Conservation (phyloP, 2,329 filamentous ascomycete genomes). For the Microcera coccophila region DNA sequence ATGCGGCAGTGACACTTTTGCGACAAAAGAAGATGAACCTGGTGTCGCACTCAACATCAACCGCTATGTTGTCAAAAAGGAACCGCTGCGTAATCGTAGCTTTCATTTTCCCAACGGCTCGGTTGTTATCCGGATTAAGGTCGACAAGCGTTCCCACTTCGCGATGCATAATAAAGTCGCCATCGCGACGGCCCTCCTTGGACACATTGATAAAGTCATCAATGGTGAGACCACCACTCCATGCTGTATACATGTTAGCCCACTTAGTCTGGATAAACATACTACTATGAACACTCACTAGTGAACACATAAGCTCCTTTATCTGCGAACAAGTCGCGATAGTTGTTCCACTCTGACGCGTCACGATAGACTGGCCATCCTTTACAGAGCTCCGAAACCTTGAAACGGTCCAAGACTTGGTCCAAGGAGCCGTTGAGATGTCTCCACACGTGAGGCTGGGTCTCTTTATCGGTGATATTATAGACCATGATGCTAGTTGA, state of each 20-base stretch:
- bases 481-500: constrained; percentile 5
- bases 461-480: constrained; percentile 5
- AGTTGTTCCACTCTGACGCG: constrained; percentile 52
- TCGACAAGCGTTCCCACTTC: constrained; percentile 41
- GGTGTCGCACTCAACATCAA: constrained; percentile 46
- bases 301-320: constrained; percentile 47
- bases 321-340: constrained; percentile 43
- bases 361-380: constrained; percentile 53
- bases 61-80: constrained; percentile 36
- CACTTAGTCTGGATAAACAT: too few relatives aligned
- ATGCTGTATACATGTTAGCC: constrained; percentile 50
- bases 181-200: constrained; percentile 38
- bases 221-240: constrained; percentile 42
- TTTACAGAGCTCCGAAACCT: constrained; percentile 49
- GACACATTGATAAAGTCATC: constrained; percentile 39
- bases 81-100: constrained; percentile 49
- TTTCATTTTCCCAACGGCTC: constrained; percentile 48
- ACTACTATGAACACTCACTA: constrained; percentile 42
- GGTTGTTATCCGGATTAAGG: constrained; percentile 35
- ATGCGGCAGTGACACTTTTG: constrained; percentile 38
- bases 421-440: constrained; percentile 37
- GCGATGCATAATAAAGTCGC: constrained; percentile 43
- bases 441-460: constrained; percentile 3
- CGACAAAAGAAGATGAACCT: constrained; percentile 45
- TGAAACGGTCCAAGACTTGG: constrained; percentile 43